Evolutionary conservation across 768 basidiomycete species (phyloP).

Genomic region (Collybiopsis luxurians): DNA sequence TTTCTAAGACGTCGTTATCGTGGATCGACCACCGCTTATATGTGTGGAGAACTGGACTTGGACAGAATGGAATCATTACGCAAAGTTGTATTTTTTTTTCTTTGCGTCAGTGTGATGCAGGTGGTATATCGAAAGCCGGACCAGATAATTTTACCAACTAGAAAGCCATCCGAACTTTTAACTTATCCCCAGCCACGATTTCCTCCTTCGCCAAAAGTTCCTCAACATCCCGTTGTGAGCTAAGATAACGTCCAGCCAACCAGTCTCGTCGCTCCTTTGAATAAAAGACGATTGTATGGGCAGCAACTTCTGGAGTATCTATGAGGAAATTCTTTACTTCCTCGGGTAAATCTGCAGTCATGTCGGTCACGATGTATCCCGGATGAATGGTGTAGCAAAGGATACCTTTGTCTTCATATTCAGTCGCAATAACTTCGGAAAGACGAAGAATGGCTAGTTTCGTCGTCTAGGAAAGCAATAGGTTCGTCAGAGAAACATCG

Average conservation of each 20-base stretch:
- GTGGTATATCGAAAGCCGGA: too few species aligned
- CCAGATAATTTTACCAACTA: background rate
- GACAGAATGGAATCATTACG: too few species aligned
- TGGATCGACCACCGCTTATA: too few species aligned
- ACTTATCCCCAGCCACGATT: background rate
- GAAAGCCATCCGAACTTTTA: background rate
- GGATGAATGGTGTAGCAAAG: background rate
- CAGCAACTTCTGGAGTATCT: background rate
- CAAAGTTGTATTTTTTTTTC: too few species aligned
- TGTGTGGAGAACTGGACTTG: too few species aligned
- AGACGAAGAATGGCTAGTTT: background rate
- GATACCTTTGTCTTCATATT: background rate
- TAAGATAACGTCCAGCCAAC: background rate
- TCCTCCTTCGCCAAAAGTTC: background rate
- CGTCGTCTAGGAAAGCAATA: background rate
- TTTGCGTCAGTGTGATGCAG: too few species aligned
- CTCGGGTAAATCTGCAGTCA: background rate
- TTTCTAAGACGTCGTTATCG: too few species aligned
- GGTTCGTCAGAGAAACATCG: background rate
- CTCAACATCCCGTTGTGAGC: background rate
- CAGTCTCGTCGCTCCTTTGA: background rate
- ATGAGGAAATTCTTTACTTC: background rate
- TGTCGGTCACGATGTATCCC: background rate
- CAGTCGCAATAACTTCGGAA: background rate
- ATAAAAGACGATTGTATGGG: background rate